Percentiles rank a stretch among this genome's conserved stretches.
These are phyloP conservation scores for Coemansia sp. DNA, from an alignment of 192 early-diverging fungal species.

Conservation along the genomic window DNA sequence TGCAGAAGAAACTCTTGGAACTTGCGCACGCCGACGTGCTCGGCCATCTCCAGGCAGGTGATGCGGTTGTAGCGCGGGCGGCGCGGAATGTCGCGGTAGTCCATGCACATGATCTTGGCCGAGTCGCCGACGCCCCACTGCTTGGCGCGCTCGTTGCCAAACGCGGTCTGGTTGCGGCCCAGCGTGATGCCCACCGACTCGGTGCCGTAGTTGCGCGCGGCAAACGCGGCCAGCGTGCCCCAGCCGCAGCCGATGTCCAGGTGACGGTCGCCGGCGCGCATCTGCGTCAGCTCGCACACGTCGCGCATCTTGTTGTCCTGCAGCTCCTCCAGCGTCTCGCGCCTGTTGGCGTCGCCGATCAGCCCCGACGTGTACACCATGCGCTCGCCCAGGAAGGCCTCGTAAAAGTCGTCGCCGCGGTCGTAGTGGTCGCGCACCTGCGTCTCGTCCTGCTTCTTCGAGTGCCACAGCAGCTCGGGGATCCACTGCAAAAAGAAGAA, in stretches of 20 bases:
- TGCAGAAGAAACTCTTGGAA: constrained; percentile 88
- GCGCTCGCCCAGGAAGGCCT: constrained; percentile 84
- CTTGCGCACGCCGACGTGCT: constrained; percentile 94
- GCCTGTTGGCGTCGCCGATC: constrained; percentile 66
- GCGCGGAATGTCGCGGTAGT: constrained; percentile 95
- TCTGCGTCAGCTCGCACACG: constrained; percentile 79
- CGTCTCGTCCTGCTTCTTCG: constrained; percentile 94
- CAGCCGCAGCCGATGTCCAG: constrained; percentile 99
- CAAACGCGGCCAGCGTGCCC: constrained; percentile 89
- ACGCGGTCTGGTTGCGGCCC: constrained; percentile 86
- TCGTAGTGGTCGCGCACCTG: constrained; percentile 99
- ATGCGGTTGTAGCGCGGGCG: constrained; percentile 92
- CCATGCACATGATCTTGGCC: constrained; percentile 85
- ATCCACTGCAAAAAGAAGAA: constrained; percentile 97
- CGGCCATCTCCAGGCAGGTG: constrained; percentile 98
- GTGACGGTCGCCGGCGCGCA: constrained; percentile 83
- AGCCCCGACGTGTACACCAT: constrained; percentile 99
- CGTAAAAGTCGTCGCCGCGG: constrained; percentile 97
- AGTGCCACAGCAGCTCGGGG: constrained; percentile 96
- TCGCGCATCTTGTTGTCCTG: constrained; percentile 95
- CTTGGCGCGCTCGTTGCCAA: constrained; percentile 78
- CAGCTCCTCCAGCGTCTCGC: constrained; percentile 88
- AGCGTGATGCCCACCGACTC: constrained; percentile 93
- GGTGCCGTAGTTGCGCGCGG: constrained; percentile 84
- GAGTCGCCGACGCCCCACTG: constrained; percentile 75